Base-by-base conservation (phyloP, 164 flowering plant species). In the Houttuynia cordata region DNA sequence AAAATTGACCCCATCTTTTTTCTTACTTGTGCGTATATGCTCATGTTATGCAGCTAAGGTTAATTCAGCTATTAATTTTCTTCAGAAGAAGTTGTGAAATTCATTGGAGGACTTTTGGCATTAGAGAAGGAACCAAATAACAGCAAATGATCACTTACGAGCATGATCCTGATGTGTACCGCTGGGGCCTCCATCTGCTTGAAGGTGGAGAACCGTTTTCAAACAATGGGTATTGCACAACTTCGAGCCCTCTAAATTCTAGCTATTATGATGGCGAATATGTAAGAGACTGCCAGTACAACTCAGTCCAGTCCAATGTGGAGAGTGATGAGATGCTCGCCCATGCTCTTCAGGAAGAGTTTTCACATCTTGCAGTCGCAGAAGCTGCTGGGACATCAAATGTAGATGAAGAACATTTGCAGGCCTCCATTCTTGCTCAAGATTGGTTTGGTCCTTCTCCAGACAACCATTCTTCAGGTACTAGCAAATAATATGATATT, bases 121-220 rank as follows among this genome's bases (percentile, higher is more conserved):
- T 30, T 30, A 30, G 6, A 30, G 2, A 30, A 6, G 37, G 6
- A 30, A 30, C 37, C 37, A 30, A 30, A 30, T 30, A 30, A 30
- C 37, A 2, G 37, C 4, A 2, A 52, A 75, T 75, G 79, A 64
- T 72, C 50, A 59, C 71, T 23, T 70, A 76, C 56, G 88, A 84
- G 71, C 90, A 73, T 70, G 97, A 87, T 73, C 75, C 88, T 21
- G 97, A 90, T 75, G 81, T 88, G 73, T 71, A 81, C 67, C 76
- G 68, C 53, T 87, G 97, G 97, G 83, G 88, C 67, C 84, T 84
- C 56, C 81, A 81, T 76, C 78, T 84, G 67, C 79, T 90, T 64
- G 80, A 78, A 17, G 74, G 83, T 40, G 79, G 86, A 56, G 76
- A 81, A 8, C 73, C 68, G 7, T 63, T 47, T 15, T 67, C 73